These are phyloP conservation scores for Tricholoma sp. DNA, from an alignment of 768 basidiomycete species.

Conservation along the genomic window DNA sequence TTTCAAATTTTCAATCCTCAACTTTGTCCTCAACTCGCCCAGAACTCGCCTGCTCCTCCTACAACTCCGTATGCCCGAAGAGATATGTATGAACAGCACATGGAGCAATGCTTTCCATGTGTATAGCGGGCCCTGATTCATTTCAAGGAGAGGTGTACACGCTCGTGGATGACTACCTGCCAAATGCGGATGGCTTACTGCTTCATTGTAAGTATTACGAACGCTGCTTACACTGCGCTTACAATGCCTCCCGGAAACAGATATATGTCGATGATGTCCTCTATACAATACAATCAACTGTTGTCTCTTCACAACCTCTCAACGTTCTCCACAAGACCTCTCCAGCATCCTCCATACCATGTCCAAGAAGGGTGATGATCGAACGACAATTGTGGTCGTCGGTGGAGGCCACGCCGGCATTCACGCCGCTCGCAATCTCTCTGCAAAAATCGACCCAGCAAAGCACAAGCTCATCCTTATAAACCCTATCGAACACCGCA, in stretches of 20 bases:
- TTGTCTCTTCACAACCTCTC: background rate
- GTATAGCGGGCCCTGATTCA: no score
- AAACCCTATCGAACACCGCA: conserved; percentile 43
- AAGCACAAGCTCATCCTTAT: conserved; percentile 53
- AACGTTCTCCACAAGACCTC: background rate
- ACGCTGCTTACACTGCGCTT: background rate
- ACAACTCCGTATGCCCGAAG: no score
- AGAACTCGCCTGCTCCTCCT: no score
- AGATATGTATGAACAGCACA: no score
- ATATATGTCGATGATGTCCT: no score
- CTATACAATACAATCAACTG: background rate
- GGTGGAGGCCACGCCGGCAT: conserved; percentile 56
- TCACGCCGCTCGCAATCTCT: conserved; percentile 41
- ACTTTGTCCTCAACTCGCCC: no score
- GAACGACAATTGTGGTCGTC: conserved; percentile 32
- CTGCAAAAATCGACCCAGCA: conserved; percentile 42
- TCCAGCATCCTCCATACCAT: conserved; percentile 3
- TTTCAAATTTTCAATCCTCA: no score
- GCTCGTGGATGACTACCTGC: background rate
- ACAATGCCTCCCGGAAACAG: background rate
- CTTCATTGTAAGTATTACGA: background rate
- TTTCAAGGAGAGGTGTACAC: background rate
- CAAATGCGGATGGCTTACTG: background rate
- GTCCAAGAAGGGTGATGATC: conserved; percentile 13
- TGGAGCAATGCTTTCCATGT: no score